Conservation (phyloP, 345 rosid species). For the Arabis hirsuta region DNA sequence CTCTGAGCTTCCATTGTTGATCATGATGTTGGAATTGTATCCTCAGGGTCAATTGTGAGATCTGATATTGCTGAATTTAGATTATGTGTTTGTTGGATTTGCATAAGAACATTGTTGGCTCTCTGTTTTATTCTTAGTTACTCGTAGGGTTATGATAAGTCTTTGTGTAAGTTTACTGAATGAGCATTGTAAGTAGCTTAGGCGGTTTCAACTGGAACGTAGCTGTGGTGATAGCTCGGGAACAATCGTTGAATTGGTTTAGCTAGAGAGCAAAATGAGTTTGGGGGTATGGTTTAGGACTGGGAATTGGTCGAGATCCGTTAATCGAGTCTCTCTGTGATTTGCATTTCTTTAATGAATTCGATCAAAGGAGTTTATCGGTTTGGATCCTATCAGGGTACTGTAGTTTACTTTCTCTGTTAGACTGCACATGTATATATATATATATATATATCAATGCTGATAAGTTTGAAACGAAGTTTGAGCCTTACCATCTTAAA, state of each 20-base stretch:
- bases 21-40: constrained; percentile 10
- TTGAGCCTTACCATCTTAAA: background rate
- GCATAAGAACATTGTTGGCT: background rate
- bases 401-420: constrained; percentile 12
- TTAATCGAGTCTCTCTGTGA: constrained; percentile 20
- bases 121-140: background rate
- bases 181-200: constrained; percentile 8
- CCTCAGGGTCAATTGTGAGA: background rate
- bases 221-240: constrained; percentile 4
- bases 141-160: background rate
- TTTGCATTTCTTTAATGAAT: constrained; percentile 8
- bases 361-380: background rate
- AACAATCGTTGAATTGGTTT: background rate
- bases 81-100: background rate
- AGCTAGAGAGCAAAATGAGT: constrained; percentile 19
- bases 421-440: constrained; percentile 15
- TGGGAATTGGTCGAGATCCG: background rate
- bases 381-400: constrained; percentile 7
- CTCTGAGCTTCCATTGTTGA: constrained; percentile 19
- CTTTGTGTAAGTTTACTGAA: constrained; percentile 11
- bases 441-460: background rate
- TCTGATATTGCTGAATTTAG: constrained; percentile 12
- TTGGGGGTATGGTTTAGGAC: background rate
- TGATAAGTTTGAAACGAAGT: background rate
- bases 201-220: background rate